These are phyloP conservation scores for Rhododendron henanense DNA, from an alignment of 148 eudicot species.

Conservation along the genomic window DNA sequence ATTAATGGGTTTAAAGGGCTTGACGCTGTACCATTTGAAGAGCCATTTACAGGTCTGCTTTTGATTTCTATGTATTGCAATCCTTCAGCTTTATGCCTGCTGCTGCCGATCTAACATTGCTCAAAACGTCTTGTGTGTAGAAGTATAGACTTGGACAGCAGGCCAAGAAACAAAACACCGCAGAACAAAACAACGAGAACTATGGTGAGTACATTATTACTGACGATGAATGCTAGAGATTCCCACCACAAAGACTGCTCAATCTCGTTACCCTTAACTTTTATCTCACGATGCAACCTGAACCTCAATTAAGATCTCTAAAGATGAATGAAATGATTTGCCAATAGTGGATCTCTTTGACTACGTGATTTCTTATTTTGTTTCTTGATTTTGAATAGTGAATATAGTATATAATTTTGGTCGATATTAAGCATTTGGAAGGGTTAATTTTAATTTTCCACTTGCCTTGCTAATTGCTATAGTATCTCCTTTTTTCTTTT, in stretches of 20 bases:
- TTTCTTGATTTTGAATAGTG: neutral
- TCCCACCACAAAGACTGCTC: neutral
- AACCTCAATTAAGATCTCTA: neutral
- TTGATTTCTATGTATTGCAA: neutral
- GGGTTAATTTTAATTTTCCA: too few relatives aligned
- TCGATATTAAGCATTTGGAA: neutral
- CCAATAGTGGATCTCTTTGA: neutral
- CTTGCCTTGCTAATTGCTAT: too few relatives aligned
- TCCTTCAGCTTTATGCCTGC: neutral
- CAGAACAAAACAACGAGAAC: conserved; percentile 33
- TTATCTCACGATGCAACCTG: neutral
- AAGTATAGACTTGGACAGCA: conserved; percentile 65
- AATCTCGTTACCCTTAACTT: neutral
- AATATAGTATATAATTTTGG: neutral
- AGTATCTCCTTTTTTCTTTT: too few relatives aligned
- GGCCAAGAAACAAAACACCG: conserved; percentile 31
- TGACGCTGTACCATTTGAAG: conserved; percentile 84
- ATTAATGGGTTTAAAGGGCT: conserved; percentile 78
- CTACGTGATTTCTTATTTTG: neutral
- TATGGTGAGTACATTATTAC: conserved; percentile 21
- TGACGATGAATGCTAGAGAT: neutral
- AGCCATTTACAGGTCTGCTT: conserved; percentile 72
- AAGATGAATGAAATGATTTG: neutral
- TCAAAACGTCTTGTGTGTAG: conserved; percentile 18
- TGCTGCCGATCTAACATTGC: neutral